phyloP scores from a whole-genome alignment of 139 green algal genomes.

The Chara braunii region DNA sequence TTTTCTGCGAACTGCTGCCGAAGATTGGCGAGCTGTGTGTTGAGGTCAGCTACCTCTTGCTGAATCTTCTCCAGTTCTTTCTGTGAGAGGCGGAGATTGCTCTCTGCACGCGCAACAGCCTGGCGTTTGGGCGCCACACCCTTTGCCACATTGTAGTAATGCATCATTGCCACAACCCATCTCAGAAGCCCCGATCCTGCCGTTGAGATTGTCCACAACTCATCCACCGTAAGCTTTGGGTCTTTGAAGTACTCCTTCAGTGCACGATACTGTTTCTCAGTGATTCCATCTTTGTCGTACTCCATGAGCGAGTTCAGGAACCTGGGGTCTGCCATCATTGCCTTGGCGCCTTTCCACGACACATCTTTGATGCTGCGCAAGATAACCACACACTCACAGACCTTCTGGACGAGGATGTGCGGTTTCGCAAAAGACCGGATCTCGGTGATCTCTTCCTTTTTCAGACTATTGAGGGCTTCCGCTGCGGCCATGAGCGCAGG shows the following conservation, averaged over 20 bases:
- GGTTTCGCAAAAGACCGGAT: slow-evolving; percentile 81
- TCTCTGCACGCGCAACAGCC: slow-evolving; percentile 69
- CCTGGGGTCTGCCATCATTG: slow-evolving; percentile 75
- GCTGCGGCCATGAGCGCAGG: slow-evolving; percentile 74
- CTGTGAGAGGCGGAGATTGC: slow-evolving; percentile 60
- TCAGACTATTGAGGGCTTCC: slow-evolving; percentile 69
- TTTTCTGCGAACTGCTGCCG: slow-evolving; percentile 68
- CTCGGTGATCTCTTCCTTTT: slow-evolving; percentile 84
- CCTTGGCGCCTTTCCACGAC: slow-evolving; percentile 73
- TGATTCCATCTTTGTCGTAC: slow-evolving; percentile 78
- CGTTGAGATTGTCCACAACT: slow-evolving; percentile 56
- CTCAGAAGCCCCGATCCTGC: slow-evolving; percentile 66
- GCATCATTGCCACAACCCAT: slow-evolving; percentile 81
- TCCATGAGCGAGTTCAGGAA: slow-evolving; percentile 72
- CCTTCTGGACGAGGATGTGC: slow-evolving; percentile 73
- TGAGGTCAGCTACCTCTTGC: slow-evolving; percentile 55
- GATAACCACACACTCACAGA: slow-evolving; percentile 83
- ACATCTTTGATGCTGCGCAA: slow-evolving; percentile 74
- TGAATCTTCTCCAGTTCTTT: slow-evolving; percentile 68
- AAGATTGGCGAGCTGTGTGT: slow-evolving; percentile 53
- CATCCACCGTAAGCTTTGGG: slow-evolving; percentile 63
- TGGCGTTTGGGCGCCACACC: slow-evolving; percentile 74
- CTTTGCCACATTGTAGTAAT: slow-evolving; percentile 72
- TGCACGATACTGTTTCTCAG: slow-evolving; percentile 65
- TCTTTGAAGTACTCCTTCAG: slow-evolving; percentile 82